These are phyloP conservation scores for Neurospora hispaniola DNA, from an alignment of 495 filamentous ascomycete species.

Conservation along the genomic window DNA sequence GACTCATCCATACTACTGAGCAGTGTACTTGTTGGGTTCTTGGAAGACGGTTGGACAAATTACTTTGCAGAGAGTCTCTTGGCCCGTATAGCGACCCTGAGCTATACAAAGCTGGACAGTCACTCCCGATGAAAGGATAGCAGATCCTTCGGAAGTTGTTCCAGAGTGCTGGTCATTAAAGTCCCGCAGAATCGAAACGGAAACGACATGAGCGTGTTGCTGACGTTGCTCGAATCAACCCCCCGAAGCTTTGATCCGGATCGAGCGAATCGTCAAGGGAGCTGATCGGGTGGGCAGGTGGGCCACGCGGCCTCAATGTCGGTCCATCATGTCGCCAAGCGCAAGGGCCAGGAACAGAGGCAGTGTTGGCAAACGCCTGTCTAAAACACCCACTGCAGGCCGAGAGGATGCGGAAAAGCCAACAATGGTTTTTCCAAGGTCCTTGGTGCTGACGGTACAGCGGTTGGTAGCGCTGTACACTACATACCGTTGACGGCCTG, in stretches of 20 bases:
- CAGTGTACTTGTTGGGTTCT: background rate
- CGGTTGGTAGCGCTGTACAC: background rate
- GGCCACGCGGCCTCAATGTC: background rate
- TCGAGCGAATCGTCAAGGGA: background rate
- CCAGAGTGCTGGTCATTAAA: background rate
- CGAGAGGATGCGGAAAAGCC: background rate
- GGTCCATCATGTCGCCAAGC: background rate
- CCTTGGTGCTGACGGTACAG: background rate
- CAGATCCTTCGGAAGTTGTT: background rate
- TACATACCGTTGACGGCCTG: background rate
- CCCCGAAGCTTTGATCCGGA: background rate
- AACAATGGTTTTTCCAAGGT: background rate
- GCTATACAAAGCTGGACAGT: background rate
- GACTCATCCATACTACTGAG: background rate
- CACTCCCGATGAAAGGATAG: background rate
- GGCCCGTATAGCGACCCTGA: background rate
- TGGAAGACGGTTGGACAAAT: background rate
- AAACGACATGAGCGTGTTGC: conserved; percentile 4
- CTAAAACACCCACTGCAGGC: background rate
- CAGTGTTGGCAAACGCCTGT: background rate
- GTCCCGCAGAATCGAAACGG: background rate
- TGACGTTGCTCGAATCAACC: conserved; percentile 5
- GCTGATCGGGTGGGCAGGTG: background rate
- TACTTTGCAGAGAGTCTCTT: background rate
- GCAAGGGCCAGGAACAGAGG: background rate